These are phyloP conservation scores for Mucuna pruriens DNA, from an alignment of 306 rosid species.

Conservation along the genomic window DNA sequence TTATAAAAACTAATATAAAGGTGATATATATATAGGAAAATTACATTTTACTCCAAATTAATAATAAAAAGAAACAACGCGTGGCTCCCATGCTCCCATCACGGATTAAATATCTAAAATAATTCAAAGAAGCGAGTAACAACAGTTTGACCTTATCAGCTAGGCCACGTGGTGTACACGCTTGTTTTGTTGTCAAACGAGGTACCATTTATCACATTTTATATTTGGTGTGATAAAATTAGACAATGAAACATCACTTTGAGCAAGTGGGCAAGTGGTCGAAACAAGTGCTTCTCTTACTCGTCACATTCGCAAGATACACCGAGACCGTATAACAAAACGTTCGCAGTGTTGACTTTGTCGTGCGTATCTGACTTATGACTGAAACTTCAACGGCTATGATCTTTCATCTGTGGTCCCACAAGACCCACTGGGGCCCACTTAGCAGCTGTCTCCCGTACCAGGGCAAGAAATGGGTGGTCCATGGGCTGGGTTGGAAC, in stretches of 20 bases:
- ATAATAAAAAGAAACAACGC: not conserved
- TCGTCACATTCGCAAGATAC: no score
- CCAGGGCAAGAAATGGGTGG: conserved; percentile 29
- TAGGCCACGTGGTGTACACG: not conserved
- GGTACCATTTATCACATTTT: not conserved
- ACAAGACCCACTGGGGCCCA: conserved; percentile 27
- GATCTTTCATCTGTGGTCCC: not conserved
- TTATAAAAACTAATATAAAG: no score
- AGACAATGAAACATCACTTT: not conserved
- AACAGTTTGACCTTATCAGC: conserved; percentile 21
- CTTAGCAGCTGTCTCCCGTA: conserved; percentile 27
- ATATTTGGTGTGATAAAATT: not conserved
- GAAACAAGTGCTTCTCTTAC: not conserved
- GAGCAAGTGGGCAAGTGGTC: conserved; percentile 35
- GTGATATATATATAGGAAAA: no score
- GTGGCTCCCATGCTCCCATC: not conserved
- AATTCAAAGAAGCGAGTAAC: conserved; percentile 4
- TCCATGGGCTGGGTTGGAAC: conserved; percentile 32
- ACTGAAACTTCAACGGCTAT: not conserved
- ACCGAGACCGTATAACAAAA: not conserved
- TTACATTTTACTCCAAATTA: no score
- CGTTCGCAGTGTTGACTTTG: conserved; percentile 20
- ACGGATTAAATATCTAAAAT: no score
- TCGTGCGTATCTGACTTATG: not conserved
- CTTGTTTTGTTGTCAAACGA: not conserved